Base-by-base conservation (phyloP, 2,329 filamentous ascomycete genomes). In the Ophiostoma pallidulum region DNA sequence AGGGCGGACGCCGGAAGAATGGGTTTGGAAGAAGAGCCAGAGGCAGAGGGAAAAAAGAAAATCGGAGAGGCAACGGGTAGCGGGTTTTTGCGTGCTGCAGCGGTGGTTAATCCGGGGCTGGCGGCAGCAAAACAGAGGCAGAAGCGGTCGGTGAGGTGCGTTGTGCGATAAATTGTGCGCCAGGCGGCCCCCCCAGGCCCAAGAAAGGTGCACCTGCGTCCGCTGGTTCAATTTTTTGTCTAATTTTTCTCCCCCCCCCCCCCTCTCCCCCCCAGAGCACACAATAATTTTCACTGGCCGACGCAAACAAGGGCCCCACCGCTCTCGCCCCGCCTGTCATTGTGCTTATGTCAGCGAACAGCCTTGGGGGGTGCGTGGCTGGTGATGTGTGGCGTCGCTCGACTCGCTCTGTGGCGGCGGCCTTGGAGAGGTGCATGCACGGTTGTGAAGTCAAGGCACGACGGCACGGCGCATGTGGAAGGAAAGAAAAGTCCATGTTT, bases 221-320 rank as follows among this genome's bases (percentile, higher is more conserved):
- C n/a, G n/a, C n/a, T n/a, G n/a, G n/a, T n/a, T 35, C 37, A 46
- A 49, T 45, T 49, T 49, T 48, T 49, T 41, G 37, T 43, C 43
- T 50, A 36, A 32, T 40, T 44, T 50, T 50, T 49, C 47, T 44
- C 18, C 35, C 22, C 18, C 18, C 24, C 7, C 5, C 31, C 12
- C 28, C 13, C 18, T 31, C 32, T 28, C 19, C 18, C 13, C 32
- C 28, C 39, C 18, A 45, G 31, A 35, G 40, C 49, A 45, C 49
- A 51, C 49, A 51, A 51, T 51, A 47, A 47, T 47, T 51, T 51
- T 47, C 47, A 45, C 28, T 41, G 47, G 41, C 18, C 24, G 24
- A 28, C 6, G n/a, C n/a, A 5, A 28, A 28, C 6, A 28, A 28
- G 10, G 10, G 24, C 24, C 24, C 24, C 24, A 28, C 24, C 10